Percentiles rank a stretch among this genome's conserved stretches.
Evolutionary conservation across 176 grass and related monocot species (phyloP).

Genomic region (Typha latifolia): DNA sequence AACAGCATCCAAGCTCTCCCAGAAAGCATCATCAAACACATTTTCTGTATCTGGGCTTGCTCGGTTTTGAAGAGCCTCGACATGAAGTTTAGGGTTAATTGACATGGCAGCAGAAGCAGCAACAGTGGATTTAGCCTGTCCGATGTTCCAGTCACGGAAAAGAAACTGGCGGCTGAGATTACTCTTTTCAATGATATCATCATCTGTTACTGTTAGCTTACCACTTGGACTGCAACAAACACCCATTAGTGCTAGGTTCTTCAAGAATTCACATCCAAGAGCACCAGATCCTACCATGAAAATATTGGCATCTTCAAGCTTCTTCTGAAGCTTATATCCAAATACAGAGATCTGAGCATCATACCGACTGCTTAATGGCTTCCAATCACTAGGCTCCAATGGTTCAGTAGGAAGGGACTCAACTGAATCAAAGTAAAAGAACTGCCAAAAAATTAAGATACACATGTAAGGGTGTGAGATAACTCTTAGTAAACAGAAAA

Average conservation of each 20-base stretch:
- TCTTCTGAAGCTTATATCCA: conserved; percentile 71
- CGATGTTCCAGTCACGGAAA: conserved; percentile 92
- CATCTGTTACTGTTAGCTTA: conserved; percentile 78
- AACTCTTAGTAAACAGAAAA: background rate
- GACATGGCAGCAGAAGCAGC: conserved; percentile 66
- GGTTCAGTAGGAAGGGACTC: conserved; percentile 82
- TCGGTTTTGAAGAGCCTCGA: conserved; percentile 77
- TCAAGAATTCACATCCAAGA: conserved; percentile 86
- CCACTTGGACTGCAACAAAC: conserved; percentile 62
- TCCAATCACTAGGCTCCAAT: conserved; percentile 47
- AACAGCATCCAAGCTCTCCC: conserved; percentile 76
- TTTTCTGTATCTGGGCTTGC: conserved; percentile 93
- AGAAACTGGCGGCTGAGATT: conserved; percentile 98
- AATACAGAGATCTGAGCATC: conserved; percentile 89
- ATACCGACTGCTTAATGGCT: conserved; percentile 56
- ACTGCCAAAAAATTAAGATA: conserved; percentile 42
- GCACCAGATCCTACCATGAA: conserved; percentile 90
- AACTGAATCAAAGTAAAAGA: conserved; percentile 95
- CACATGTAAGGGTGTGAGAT: background rate
- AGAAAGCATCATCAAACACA: conserved; percentile 78
- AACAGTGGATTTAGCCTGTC: conserved; percentile 81
- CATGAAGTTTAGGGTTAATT: conserved; percentile 69
- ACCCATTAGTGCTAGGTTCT: conserved; percentile 85
- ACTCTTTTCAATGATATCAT: conserved; percentile 93
- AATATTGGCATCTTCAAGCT: conserved; percentile 70